Base-by-base conservation (phyloP, 805 yeast species). In the Yamadazyma tumulicola region DNA sequence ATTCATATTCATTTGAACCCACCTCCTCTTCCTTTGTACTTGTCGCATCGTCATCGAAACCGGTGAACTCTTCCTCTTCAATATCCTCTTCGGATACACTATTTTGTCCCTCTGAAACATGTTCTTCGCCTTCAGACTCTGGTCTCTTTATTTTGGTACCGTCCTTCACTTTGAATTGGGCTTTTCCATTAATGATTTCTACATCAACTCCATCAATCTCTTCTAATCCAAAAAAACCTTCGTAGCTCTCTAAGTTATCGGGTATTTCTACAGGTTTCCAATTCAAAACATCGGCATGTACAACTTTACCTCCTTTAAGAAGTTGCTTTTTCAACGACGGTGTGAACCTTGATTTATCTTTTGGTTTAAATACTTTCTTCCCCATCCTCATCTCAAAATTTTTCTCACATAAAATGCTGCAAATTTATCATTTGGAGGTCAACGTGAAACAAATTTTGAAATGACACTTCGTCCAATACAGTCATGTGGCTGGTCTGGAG, bases 131-230 rank as follows among this genome's bases (percentile, higher is more conserved):
- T 16, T 46, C 54, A 6, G 37, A 45, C 6, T 37, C 41, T 9
- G 11, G 11, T 26, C 47, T 43, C 15, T 47, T 49, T 15, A 45
- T 52, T 14, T 50, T 42, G 12, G 58, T 49, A 25, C 66, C 69
- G 14, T 61, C 64, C 33, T 55, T 57, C 11, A 59, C 59, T 7
- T 59, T 46, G 49, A 81, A 83, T 35, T 74, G 74, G 0, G 82
- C 79, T 32, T 67, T 62, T 10, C 95, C 96, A 42, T 85, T 67
- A 2, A 77, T 75, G 35, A 79, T 69, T 40, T 84, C 77, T 5
- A 91, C 89, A 49, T 74, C 89, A 21, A 91, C 97, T 28, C 96
- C 97, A 38, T 87, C 96, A 32, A 93, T 72, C 55, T 91, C 97
- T 56, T 91, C 98, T 22, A 93, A 64, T 0, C 97, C 98, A 55